These are phyloP conservation scores for Emmonsiellopsis sp. DNA, from an alignment of 2,329 filamentous ascomycete genomes.

Conservation along the genomic window DNA sequence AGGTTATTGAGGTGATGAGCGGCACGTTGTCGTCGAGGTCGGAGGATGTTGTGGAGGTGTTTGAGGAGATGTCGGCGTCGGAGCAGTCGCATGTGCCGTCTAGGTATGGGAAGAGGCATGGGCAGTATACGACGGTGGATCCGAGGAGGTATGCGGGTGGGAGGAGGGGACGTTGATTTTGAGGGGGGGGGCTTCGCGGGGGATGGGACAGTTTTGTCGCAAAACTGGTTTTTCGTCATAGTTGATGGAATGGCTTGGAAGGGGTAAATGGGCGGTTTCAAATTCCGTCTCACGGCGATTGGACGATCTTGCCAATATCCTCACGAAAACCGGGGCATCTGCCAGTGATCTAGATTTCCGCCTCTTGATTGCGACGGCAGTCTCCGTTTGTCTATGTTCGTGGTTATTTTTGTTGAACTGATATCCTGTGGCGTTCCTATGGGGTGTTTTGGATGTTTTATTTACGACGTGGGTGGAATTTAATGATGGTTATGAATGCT, in stretches of 20 bases:
- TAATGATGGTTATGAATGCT: too few species aligned
- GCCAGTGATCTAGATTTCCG: too few species aligned
- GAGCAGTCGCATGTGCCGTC: conserved; percentile 15
- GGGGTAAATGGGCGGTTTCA: too few species aligned
- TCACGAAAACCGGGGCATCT: too few species aligned
- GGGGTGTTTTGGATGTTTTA: background rate
- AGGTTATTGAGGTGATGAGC: conserved; percentile 31
- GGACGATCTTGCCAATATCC: too few species aligned
- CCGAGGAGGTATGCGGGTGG: conserved; percentile 21
- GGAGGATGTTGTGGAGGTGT: conserved; percentile 50
- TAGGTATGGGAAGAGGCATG: conserved; percentile 28
- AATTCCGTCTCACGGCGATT: too few species aligned
- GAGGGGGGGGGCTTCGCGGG: background rate
- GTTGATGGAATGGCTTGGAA: too few species aligned
- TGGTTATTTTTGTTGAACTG: background rate
- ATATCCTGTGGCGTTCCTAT: background rate
- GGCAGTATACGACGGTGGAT: conserved; percentile 44
- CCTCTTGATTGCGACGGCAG: too few species aligned
- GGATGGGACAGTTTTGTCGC: background rate
- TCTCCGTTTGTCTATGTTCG: too few species aligned
- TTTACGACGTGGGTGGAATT: too few species aligned
- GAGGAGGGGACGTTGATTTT: conserved; percentile 13
- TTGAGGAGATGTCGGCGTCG: conserved; percentile 43
- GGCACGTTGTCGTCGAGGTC: conserved; percentile 24
- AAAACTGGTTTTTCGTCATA: too few species aligned